A percentile compares a stretch with the other conserved stretches of the same genome.
Evolutionary conservation across 1,284 basidiomycete genomes (phyloP).

Genomic region (Rugiboletus extremiorientalis): DNA sequence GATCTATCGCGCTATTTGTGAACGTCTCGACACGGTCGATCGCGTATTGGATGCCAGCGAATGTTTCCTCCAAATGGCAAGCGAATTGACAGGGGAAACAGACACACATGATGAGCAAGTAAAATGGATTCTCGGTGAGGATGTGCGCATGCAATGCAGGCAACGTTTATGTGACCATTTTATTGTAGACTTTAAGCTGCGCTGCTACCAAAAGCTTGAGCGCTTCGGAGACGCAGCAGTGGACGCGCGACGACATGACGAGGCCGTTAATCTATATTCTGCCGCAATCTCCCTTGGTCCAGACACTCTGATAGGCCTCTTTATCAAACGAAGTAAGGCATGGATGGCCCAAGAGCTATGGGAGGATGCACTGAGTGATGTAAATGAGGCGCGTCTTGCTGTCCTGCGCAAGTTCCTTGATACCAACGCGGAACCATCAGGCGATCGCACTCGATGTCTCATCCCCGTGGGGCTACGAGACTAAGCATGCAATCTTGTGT

Average conservation of each 20-base stretch:
- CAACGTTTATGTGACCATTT: neutral
- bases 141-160: fast-evolving
- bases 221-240: neutral
- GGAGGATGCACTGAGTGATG: neutral
- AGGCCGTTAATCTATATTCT: neutral
- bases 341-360: neutral
- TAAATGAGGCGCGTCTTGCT: neutral
- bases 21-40: neutral
- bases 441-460: neutral
- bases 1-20: neutral
- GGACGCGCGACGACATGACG: neutral
- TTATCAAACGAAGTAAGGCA: neutral
- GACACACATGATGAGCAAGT: neutral
- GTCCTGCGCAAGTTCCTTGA: neutral
- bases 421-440: neutral
- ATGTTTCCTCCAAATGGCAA: neutral
- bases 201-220: neutral
- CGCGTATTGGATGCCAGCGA: neutral
- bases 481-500: neutral
- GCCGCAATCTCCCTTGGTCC: neutral
- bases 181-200: neutral
- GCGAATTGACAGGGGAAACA: neutral
- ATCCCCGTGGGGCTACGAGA: neutral
- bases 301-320: neutral
- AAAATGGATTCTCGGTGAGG: neutral